phyloP scores from a whole-genome alignment of 805 yeast species.

The Clavispora santaluciae region DNA sequence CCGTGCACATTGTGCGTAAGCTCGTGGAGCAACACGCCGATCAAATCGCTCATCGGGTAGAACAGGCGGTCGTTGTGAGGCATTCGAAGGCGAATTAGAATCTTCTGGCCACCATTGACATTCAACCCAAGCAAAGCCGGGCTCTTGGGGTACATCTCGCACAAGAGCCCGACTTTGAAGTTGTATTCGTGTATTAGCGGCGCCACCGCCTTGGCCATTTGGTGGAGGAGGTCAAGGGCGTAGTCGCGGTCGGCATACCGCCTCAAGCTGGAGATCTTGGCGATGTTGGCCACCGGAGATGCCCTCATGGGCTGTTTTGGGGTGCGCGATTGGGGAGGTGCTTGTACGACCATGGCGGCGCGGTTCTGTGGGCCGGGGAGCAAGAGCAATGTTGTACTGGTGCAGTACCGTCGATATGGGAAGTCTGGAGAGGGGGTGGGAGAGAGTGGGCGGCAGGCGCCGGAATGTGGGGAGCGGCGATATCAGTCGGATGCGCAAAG shows the following conservation, averaged over 20 bases:
- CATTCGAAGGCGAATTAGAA: conserved; percentile 65
- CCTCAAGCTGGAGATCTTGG: conserved; percentile 35
- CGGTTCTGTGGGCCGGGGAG: neutral
- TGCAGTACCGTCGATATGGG: too few species aligned
- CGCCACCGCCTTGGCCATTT: conserved; percentile 64
- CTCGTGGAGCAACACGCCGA: conserved; percentile 88
- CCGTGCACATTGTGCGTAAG: conserved; percentile 76
- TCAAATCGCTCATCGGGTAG: conserved; percentile 56
- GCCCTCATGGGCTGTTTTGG: conserved; percentile 17
- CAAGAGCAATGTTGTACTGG: neutral
- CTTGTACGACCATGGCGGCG: conserved; percentile 1
- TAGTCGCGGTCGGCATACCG: conserved; percentile 32
- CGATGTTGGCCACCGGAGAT: conserved; percentile 33
- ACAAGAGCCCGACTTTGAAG: conserved; percentile 60
- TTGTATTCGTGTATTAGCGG: conserved; percentile 71
- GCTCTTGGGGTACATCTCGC: conserved; percentile 79
- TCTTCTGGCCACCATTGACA: conserved; percentile 70
- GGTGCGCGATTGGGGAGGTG: neutral
- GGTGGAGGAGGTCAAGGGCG: conserved; percentile 52
- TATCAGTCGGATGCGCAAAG: neutral
- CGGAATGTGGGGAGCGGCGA: neutral
- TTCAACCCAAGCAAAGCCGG: conserved; percentile 70
- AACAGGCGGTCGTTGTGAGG: conserved; percentile 51
- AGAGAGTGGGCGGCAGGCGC: neutral
- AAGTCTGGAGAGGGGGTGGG: too few species aligned